Conservation (phyloP, 768 basidiomycete species). For the Neoboletus magnificus region DNA sequence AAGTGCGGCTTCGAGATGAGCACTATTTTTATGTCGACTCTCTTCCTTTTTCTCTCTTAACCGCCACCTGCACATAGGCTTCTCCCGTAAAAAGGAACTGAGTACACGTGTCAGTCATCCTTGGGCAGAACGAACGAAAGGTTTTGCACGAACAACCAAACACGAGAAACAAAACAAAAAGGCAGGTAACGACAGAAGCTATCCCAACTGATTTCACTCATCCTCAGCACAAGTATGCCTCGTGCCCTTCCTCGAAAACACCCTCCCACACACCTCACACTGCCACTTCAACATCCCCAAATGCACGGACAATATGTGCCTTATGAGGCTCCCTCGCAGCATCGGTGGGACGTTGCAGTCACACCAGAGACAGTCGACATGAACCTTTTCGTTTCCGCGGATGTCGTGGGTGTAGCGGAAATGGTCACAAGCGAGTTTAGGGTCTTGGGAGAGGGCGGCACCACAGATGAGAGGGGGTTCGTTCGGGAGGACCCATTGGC, state of each 20-base stretch:
- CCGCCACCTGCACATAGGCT: too few species aligned
- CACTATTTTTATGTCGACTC: background rate
- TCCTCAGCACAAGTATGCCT: slow-evolving; percentile 5
- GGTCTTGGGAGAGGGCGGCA: background rate
- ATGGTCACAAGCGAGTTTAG: slow-evolving; percentile 5
- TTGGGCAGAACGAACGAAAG: background rate
- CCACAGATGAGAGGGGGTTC: background rate
- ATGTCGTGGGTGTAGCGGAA: slow-evolving; percentile 11
- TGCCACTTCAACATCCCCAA: slow-evolving; percentile 12
- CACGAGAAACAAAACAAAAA: too few species aligned
- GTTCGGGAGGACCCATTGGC: slow-evolving; percentile 9
- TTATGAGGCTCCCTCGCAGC: slow-evolving; percentile 18
- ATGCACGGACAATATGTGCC: slow-evolving; percentile 19
- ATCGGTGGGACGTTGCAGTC: slow-evolving; percentile 12
- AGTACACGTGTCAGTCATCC: background rate
- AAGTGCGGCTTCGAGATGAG: background rate
- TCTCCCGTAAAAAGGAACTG: background rate
- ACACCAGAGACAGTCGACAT: slow-evolving; percentile 9
- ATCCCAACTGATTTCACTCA: background rate
- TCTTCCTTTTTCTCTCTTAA: background rate
- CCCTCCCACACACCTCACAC: slow-evolving; percentile 12
- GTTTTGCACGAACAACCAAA: background rate
- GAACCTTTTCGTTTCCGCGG: slow-evolving; percentile 16
- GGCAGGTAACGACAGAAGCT: background rate
- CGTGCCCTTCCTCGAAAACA: slow-evolving; percentile 17